phyloP scores from a whole-genome alignment of 1,139 yeast genomes.

The Protomyces macrosporus region DNA sequence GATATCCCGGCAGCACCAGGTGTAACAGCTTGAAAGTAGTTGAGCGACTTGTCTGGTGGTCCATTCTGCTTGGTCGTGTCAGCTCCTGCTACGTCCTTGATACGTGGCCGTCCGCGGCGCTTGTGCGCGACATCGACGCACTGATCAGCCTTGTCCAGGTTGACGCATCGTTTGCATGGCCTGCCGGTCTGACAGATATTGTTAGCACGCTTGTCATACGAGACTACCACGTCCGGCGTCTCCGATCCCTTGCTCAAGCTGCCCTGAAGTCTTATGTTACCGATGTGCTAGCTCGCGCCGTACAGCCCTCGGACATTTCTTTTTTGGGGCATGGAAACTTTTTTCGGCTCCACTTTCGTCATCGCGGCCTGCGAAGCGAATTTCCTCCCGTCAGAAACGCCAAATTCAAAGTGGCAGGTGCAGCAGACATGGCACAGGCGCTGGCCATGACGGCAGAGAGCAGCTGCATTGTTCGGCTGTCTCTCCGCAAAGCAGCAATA shows the following conservation, averaged over 20 bases:
- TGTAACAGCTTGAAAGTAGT: background rate
- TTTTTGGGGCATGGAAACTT: background rate
- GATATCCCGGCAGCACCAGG: background rate
- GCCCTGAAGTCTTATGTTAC: background rate
- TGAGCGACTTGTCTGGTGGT: background rate
- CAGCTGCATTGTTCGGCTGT: background rate
- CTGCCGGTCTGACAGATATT: slow-evolving; percentile 10
- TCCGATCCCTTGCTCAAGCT: background rate
- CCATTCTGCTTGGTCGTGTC: background rate
- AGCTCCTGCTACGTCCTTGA: slow-evolving; percentile 13
- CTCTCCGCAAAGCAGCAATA: background rate
- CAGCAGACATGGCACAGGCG: too few species aligned
- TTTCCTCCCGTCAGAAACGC: background rate
- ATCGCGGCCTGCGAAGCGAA: background rate
- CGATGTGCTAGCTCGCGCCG: background rate
- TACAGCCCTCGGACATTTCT: too few species aligned
- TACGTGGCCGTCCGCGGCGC: slow-evolving; percentile 31
- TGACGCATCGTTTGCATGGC: slow-evolving; percentile 30
- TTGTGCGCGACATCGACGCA: slow-evolving; percentile 31
- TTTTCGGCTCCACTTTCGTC: background rate
- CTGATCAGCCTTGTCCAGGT: slow-evolving; percentile 28
- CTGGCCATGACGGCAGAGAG: background rate
- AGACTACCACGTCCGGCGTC: background rate
- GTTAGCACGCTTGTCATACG: background rate
- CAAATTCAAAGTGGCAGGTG: background rate